Percentiles rank a stretch among this genome's conserved stretches.
Conservation (phyloP, 2,329 filamentous ascomycete genomes). For the Teratosphaeria nubilosa region DNA sequence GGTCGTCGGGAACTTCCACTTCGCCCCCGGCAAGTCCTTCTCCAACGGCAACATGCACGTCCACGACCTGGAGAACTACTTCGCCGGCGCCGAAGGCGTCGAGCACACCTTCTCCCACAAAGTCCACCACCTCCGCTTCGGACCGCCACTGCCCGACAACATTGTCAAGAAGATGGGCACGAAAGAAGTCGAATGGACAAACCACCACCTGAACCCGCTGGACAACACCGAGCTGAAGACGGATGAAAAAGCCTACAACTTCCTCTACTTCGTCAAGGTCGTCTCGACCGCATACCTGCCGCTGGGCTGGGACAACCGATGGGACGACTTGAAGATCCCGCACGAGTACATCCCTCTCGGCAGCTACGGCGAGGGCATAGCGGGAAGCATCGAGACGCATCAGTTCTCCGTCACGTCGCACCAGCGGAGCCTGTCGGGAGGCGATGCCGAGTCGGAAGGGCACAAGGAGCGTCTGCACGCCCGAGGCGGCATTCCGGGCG, state of each 20-base stretch:
- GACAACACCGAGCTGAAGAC: constrained; percentile 71
- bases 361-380: constrained; percentile 52
- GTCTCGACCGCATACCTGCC: constrained; percentile 92
- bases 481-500: constrained; percentile 82
- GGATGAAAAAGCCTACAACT: constrained; percentile 79
- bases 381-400: constrained; percentile 89
- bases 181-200: constrained; percentile 59
- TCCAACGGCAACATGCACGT: constrained; percentile 95
- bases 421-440: constrained; percentile 76
- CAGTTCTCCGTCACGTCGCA: constrained; percentile 98
- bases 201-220: constrained; percentile 85
- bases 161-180: constrained; percentile 54
- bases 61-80: constrained; percentile 94
- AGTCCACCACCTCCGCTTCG: constrained; percentile 85
- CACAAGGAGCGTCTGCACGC: constrained; percentile 89
- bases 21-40: constrained; percentile 91
- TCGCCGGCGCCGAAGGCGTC: constrained; percentile 57
- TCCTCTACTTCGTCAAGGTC: constrained; percentile 99
- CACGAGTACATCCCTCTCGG: constrained; percentile 54
- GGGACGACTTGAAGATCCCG: constrained; percentile 24
- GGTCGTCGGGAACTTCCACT: constrained; percentile 96
- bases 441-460: constrained; percentile 73
- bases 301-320: constrained; percentile 69
- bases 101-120: constrained; percentile 81
- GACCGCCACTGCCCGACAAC: constrained; percentile 73